Evolutionary conservation across 2,329 filamentous ascomycete genomes (phyloP).

Genomic region (Ilyonectria destructans): DNA sequence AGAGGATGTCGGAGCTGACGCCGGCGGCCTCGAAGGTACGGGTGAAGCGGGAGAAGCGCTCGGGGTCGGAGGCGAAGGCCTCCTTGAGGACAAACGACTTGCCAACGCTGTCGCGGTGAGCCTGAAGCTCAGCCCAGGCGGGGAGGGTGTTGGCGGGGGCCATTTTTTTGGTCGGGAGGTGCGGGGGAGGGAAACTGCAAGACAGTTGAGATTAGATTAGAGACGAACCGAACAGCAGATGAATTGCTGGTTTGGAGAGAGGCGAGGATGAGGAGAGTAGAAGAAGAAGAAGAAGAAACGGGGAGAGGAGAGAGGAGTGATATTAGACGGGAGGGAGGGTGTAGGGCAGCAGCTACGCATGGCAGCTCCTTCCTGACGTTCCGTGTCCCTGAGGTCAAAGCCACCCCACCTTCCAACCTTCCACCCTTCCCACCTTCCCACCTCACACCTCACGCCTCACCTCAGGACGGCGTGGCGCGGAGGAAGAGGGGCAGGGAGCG

Average conservation of each 20-base stretch:
- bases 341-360: constrained; percentile 5
- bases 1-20: constrained; percentile 90
- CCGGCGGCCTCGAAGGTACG: constrained; percentile 87
- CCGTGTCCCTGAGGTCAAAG: not conserved
- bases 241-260: constrained; percentile 1
- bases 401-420: not conserved
- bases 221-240: constrained; percentile 14
- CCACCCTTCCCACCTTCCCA: not conserved
- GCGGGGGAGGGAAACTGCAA: constrained; percentile 16
- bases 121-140: constrained; percentile 92
- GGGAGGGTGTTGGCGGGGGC: constrained; percentile 88
- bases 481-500: constrained; percentile 34
- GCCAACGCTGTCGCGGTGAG: constrained; percentile 89
- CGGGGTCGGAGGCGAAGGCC: constrained; percentile 89
- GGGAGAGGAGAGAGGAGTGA: constrained; percentile 39
- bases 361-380: constrained; percentile 29
- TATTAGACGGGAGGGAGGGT: not conserved
- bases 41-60: constrained; percentile 92
- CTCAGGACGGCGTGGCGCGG: constrained; percentile 32
- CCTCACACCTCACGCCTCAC: constrained; percentile 3
- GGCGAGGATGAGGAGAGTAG: not conserved
- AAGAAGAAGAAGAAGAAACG: not conserved
- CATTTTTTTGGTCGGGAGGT: constrained; percentile 62
- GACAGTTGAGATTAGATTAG: constrained; percentile 27
- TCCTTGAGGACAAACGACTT: constrained; percentile 95